Base-by-base conservation (phyloP, 768 basidiomycete genomes). In the Hypholoma sublateritium region DNA sequence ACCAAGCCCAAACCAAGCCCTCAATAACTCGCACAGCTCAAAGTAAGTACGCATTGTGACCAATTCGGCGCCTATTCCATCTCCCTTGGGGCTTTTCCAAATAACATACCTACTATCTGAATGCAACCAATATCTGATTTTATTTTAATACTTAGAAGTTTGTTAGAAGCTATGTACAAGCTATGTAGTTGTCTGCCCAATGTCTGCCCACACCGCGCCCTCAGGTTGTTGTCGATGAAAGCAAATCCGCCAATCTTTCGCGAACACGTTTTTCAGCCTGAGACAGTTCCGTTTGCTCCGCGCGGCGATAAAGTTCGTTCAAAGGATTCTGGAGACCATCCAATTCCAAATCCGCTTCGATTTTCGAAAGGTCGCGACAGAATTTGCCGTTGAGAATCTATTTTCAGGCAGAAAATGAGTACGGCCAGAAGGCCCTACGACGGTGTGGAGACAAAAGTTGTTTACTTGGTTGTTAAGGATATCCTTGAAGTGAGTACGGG, bases 371-470 rank as follows among this genome's bases (percentile, higher is more conserved):
- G 41, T 82, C 76, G 41, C 70, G 59, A 57, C 78, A 78, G 67
- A 86, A 87, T 59, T 82, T 82, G 24, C 85, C 84, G 50, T 80
- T 86, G 53, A 86, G 69, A 50, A 87, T 74, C 82, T 84, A 51
- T 14, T 22, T 35, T 19, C 17, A 41, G 13, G 12, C 14, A 1
- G 17, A 7, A n/a, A 19, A 11, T n/a, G 17, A n/a, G 34, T 28
- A 24, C 5, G 11, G 21, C 21, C 16, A 45, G 24, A n/a, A n/a
- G n/a, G n/a, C n/a, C n/a, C n/a, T n/a, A n/a, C n/a, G n/a, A n/a
- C n/a, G n/a, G n/a, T n/a, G n/a, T n/a, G n/a, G n/a, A n/a, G 36
- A 34, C 32, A 16, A 17, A 19, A 48, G 16, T 22, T 24, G 41
- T 71, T 21, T 54, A 78, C 83, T 71, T 80, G 83, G 62, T 84